Conservation (phyloP, 331 rosid species). For the Erythrophleum ivorense region DNA sequence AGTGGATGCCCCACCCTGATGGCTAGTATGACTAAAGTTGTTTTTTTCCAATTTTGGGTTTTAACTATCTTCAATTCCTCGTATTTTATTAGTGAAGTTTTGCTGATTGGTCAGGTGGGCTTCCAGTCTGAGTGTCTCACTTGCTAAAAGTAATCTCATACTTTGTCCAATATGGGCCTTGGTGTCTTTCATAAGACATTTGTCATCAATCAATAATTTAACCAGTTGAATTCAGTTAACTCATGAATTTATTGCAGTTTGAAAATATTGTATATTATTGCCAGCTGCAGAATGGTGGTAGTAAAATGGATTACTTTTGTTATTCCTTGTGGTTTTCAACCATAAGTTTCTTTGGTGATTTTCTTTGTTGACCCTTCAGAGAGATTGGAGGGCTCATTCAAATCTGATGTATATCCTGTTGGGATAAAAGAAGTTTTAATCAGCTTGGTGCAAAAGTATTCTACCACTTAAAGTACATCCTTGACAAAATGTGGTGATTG, state of each 20-base stretch:
- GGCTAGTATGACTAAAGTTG: background rate
- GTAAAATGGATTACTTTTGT: background rate
- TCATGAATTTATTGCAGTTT: background rate
- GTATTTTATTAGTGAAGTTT: too few species aligned
- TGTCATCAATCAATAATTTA: background rate
- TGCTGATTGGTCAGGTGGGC: background rate
- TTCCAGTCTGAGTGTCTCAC: background rate
- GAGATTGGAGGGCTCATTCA: background rate
- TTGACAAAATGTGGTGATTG: background rate
- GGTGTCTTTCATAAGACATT: background rate
- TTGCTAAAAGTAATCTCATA: background rate
- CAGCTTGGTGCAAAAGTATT: background rate
- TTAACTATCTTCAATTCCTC: background rate
- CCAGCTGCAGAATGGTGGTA: background rate
- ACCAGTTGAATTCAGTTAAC: background rate
- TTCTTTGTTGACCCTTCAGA: conserved; percentile 19
- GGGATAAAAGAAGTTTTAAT: too few species aligned
- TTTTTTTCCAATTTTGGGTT: too few species aligned
- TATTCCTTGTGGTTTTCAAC: background rate
- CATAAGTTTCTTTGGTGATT: conserved; percentile 4
- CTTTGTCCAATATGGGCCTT: background rate
- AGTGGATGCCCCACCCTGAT: background rate
- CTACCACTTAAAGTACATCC: background rate
- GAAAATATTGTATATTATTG: background rate
- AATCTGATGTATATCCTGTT: background rate